Evolutionary conservation across 2,329 filamentous ascomycete genomes (phyloP).

Genomic region (Trichoderma koningii): DNA sequence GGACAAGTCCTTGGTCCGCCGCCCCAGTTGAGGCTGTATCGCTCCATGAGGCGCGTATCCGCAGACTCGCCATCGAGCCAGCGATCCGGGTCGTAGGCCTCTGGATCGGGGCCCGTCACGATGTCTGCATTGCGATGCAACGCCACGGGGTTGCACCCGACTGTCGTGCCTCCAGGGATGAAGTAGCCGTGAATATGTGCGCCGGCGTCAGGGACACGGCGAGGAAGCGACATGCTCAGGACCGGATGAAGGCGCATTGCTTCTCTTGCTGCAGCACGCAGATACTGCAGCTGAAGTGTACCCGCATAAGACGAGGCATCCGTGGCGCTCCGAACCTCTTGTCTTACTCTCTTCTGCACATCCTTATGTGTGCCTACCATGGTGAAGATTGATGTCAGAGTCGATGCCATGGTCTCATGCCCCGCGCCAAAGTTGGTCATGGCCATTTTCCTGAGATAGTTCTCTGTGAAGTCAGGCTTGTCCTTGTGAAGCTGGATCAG

Average conservation of each 20-base stretch:
- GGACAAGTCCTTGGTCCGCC: constrained; percentile 55
- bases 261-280: constrained; percentile 53
- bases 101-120: constrained; percentile 49
- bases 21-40: constrained; percentile 54
- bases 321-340: constrained; percentile 36
- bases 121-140: constrained; percentile 54
- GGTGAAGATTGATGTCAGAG: constrained; percentile 51
- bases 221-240: constrained; percentile 54
- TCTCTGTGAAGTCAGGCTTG: constrained; percentile 50
- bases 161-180: constrained; percentile 49
- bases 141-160: constrained; percentile 54
- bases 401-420: constrained; percentile 57
- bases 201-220: constrained; percentile 45
- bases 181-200: constrained; percentile 44
- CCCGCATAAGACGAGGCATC: constrained; percentile 33
- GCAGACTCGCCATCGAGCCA: constrained; percentile 46
- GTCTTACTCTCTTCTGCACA: constrained; percentile 39
- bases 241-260: constrained; percentile 55
- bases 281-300: constrained; percentile 38
- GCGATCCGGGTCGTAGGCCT: constrained; percentile 48
- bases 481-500: constrained; percentile 50
- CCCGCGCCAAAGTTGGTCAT: constrained; percentile 59
- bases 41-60: constrained; percentile 46
- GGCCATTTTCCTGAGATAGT: constrained; percentile 54
- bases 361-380: constrained; percentile 47